Percentiles rank a stretch among this genome's conserved stretches.
phyloP scores from a whole-genome alignment of 345 rosid genomes.

The Syzygium aqueum region DNA sequence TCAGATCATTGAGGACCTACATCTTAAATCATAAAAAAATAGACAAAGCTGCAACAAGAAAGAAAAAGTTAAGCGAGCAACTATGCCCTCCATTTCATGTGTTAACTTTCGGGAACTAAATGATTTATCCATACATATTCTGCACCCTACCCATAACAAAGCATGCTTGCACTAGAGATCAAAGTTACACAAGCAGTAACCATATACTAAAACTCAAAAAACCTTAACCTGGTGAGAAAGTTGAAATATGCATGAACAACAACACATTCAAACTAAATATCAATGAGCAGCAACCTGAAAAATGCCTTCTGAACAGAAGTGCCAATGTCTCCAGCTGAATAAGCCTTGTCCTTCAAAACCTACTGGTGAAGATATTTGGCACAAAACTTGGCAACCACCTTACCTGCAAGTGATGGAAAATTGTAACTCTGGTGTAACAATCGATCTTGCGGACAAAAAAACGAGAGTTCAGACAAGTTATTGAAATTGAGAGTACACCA shows the following conservation, averaged over 20 bases:
- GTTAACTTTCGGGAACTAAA: not conserved
- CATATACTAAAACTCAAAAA: not conserved
- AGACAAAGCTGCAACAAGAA: not conserved
- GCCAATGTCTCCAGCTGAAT: slow-evolving; percentile 65
- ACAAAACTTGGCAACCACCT: slow-evolving; percentile 91
- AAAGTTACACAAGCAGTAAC: not conserved
- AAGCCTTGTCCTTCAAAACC: slow-evolving; percentile 61
- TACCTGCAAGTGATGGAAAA: slow-evolving; percentile 41
- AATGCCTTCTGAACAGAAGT: slow-evolving; percentile 67
- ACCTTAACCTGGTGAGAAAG: not conserved
- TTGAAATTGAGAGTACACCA: not conserved
- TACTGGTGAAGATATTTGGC: slow-evolving; percentile 87
- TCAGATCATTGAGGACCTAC: not conserved
- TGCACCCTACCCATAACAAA: not conserved
- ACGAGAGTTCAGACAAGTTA: not conserved
- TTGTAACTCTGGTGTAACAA: not conserved
- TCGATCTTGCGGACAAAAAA: not conserved
- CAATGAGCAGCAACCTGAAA: slow-evolving; percentile 45
- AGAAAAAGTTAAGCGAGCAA: not conserved
- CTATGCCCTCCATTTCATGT: not conserved
- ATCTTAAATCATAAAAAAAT: not conserved
- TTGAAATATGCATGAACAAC: not conserved
- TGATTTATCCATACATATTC: not conserved
- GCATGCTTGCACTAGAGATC: not conserved
- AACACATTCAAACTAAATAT: too few relatives aligned